These are phyloP conservation scores for Bruguiera gymnorhiza DNA, from an alignment of 345 rosid genomes.

Conservation along the genomic window DNA sequence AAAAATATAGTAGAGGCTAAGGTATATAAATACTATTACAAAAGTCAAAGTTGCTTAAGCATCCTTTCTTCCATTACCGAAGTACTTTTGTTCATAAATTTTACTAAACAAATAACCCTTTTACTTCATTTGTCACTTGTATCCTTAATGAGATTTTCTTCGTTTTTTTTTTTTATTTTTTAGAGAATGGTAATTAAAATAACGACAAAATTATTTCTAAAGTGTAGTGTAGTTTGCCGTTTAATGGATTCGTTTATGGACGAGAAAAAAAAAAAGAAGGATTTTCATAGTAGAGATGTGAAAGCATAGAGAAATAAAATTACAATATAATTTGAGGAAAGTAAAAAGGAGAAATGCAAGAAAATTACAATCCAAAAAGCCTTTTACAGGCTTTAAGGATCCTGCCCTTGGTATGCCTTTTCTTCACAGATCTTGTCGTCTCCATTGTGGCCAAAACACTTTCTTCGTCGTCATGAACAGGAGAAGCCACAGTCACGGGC, in stretches of 20 bases:
- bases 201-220: too few species aligned
- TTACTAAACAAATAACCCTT: too few species aligned
- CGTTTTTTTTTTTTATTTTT: background rate
- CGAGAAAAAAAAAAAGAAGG: too few species aligned
- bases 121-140: background rate
- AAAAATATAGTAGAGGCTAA: too few species aligned
- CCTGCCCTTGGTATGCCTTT: conserved; percentile 43
- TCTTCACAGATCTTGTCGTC: conserved; percentile 41
- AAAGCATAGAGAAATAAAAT: too few species aligned
- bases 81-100: too few species aligned
- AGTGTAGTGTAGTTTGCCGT: too few species aligned
- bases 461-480: conserved; percentile 31
- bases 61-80: too few species aligned
- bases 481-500: conserved; percentile 45
- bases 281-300: too few species aligned
- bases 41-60: too few species aligned
- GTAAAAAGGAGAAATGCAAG: background rate
- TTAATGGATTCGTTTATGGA: too few species aligned
- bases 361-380: conserved; percentile 50
- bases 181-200: background rate
- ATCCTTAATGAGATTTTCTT: background rate
- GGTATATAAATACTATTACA: too few species aligned
- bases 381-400: conserved; percentile 77
- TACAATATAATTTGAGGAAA: background rate
- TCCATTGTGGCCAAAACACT: conserved; percentile 1